Base-by-base conservation (phyloP, 441 rosid genomes). In the Manihot esculenta region DNA sequence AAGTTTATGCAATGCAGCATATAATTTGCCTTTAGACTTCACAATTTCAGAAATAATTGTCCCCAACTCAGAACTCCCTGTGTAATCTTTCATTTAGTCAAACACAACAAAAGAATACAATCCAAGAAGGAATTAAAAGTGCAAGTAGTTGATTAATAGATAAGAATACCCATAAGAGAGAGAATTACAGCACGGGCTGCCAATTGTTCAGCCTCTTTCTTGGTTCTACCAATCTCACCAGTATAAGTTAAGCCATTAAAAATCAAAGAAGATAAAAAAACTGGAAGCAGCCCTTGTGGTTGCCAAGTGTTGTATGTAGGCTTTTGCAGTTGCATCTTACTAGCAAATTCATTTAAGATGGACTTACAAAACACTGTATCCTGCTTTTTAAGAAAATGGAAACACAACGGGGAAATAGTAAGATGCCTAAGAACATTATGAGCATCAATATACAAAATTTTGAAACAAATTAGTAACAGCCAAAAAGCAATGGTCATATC, bases 171-270 rank as follows among this genome's bases (percentile, higher is more conserved):
- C 24, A 82, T 68, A 74, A 87, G 80, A 45, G 87, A 77, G 23
- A 72, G 78, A 64, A 87, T 77, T 62, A 62, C 80, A 21, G 76
- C 55, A 54, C 78, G 85, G 57, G 89, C 88, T 73, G 85, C 89
- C 71, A 86, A 70, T 69, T 84, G 86, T 72, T 86, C 89, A 63
- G 90, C 92, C 56, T 86, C 88, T 79, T 84, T 89, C 78, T 89
- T 86, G 69, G 24, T 83, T 75, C 57, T 80, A 30, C 83, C 78
- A 68, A 42, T 15, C 47, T 72, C 78, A 3, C 88, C 85, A 2
- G 67, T 74, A 58, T 78, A 89, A 66, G 75, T 61, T 35, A 58
- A 53, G 58, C 82, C 83, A 75, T 83, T 79, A 44, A 84, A 78
- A 63, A 61, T 73, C 74, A 86, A 51, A 61, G 81, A 64, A 9